These are phyloP conservation scores for Hypoxylon sp. DNA, from an alignment of 2,329 filamentous ascomycete genomes.

Conservation along the genomic window DNA sequence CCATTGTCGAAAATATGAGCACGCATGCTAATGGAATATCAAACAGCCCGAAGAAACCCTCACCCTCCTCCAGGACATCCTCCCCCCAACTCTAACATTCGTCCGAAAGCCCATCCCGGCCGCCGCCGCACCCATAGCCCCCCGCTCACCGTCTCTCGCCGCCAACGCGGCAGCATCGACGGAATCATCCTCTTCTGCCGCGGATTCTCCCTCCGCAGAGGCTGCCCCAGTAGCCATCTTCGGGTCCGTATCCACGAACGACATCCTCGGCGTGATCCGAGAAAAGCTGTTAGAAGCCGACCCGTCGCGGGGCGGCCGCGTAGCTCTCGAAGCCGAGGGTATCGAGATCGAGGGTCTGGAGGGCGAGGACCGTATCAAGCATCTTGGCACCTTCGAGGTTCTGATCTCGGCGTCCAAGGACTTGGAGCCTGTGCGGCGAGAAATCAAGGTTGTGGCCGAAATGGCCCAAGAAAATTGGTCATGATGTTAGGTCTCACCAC, in stretches of 20 bases:
- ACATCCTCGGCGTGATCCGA: constrained; percentile 57
- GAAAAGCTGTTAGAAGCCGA: constrained; percentile 54
- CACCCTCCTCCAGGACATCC: constrained; percentile 54
- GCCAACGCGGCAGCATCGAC: constrained; percentile 46
- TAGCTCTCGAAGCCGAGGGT: constrained; percentile 56
- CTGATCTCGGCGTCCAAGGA: constrained; percentile 54
- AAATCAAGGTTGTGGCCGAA: constrained; percentile 56
- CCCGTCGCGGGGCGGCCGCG: constrained; percentile 52
- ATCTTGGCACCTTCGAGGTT: constrained; percentile 59
- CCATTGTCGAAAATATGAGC: neutral
- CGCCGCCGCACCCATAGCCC: constrained; percentile 32
- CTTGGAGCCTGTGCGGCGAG: constrained; percentile 54
- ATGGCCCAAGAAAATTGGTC: neutral
- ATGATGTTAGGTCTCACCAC: neutral
- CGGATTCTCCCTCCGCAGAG: constrained; percentile 15
- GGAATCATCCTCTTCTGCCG: neutral
- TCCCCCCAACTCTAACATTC: constrained; percentile 59
- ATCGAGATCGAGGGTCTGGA: constrained; percentile 55
- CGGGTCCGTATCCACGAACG: constrained; percentile 59
- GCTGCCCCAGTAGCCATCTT: constrained; percentile 55
- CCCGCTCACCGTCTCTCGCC: constrained; percentile 52
- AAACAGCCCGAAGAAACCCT: constrained; percentile 56
- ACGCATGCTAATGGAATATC: neutral
- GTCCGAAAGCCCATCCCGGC: constrained; percentile 56
- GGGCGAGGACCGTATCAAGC: constrained; percentile 58